Percentiles rank a stretch among this genome's conserved stretches.
Conservation (phyloP, 306 rosid genomes). For the Echinosophora koreensis region DNA sequence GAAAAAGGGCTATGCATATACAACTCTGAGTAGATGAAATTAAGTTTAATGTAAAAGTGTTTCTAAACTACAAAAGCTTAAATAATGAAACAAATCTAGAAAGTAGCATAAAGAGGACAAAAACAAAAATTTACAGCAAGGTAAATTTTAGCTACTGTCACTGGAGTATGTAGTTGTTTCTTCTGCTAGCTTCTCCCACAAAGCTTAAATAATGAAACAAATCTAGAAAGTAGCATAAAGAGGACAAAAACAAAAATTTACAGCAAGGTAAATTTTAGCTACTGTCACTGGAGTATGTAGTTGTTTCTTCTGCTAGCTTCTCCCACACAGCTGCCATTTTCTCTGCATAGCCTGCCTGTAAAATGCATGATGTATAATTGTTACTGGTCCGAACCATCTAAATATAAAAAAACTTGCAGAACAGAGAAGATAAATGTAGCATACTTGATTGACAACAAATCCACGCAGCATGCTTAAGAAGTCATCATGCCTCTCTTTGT, state of each 20-base stretch:
- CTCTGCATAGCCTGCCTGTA: conserved; percentile 87
- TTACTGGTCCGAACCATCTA: conserved; percentile 17
- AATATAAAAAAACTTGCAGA: conserved; percentile 15
- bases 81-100: conserved; percentile 33
- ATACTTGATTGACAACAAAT: conserved; percentile 58
- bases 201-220: too few species aligned
- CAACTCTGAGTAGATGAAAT: conserved; percentile 40
- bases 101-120: too few species aligned
- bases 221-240: too few species aligned
- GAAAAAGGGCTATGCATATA: conserved; percentile 3
- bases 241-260: conserved; percentile 49
- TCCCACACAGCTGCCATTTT: conserved; percentile 85
- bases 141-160: conserved; percentile 58
- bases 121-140: too few species aligned
- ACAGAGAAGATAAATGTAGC: conserved; percentile 10
- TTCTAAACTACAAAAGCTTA: conserved; percentile 18
- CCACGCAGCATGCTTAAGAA: conserved; percentile 57
- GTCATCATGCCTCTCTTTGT: conserved; percentile 53
- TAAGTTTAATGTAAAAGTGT: conserved; percentile 6
- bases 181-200: conserved; percentile 87
- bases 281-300: conserved; percentile 56
- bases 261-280: conserved; percentile 60
- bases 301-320: conserved; percentile 84
- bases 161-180: conserved; percentile 66
- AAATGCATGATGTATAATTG: conserved; percentile 28